phyloP scores from a whole-genome alignment of 2,329 filamentous ascomycete genomes.

The Cytospora chrysosperma region DNA sequence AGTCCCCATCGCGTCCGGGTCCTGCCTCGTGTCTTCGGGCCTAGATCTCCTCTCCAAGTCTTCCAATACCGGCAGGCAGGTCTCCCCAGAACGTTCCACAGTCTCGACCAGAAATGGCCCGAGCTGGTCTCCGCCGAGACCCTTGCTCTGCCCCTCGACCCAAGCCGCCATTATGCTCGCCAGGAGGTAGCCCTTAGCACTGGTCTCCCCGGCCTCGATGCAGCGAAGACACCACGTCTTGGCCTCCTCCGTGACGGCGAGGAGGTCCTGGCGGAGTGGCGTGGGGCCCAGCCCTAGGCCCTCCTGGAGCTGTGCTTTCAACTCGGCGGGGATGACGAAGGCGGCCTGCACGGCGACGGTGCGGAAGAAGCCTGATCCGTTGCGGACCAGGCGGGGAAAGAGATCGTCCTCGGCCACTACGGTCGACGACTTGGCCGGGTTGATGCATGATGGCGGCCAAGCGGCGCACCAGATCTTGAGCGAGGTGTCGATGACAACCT shows the following conservation, averaged over 20 bases:
- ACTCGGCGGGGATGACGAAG: slow-evolving; percentile 46
- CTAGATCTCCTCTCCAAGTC: slow-evolving; percentile 31
- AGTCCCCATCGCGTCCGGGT: slow-evolving; percentile 7
- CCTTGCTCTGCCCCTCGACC: slow-evolving; percentile 36
- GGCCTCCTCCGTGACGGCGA: slow-evolving; percentile 32
- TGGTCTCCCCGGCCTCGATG: slow-evolving; percentile 44
- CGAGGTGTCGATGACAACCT: slow-evolving; percentile 39
- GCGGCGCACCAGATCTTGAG: slow-evolving; percentile 32
- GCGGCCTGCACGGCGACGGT: slow-evolving; percentile 40
- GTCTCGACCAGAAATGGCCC: slow-evolving; percentile 34
- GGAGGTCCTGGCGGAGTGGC: slow-evolving; percentile 33
- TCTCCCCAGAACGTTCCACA: slow-evolving; percentile 29
- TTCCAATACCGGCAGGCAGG: slow-evolving; percentile 36
- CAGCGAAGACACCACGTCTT: slow-evolving; percentile 35
- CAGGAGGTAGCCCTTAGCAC: slow-evolving; percentile 40
- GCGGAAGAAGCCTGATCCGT: slow-evolving; percentile 43
- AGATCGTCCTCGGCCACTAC: slow-evolving; percentile 29
- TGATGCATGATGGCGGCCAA: slow-evolving; percentile 15
- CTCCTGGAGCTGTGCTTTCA: slow-evolving; percentile 45
- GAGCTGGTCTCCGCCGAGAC: slow-evolving; percentile 32
- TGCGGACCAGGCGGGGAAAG: slow-evolving; percentile 41
- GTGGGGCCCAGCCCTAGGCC: slow-evolving; percentile 35
- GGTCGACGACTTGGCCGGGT: slow-evolving; percentile 15
- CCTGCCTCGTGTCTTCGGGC: slow-evolving; percentile 9
- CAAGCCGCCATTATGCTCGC: slow-evolving; percentile 38